These are phyloP conservation scores for Cryptococcus amylolentus DNA, from an alignment of 1,284 basidiomycete genomes.

Conservation along the genomic window DNA sequence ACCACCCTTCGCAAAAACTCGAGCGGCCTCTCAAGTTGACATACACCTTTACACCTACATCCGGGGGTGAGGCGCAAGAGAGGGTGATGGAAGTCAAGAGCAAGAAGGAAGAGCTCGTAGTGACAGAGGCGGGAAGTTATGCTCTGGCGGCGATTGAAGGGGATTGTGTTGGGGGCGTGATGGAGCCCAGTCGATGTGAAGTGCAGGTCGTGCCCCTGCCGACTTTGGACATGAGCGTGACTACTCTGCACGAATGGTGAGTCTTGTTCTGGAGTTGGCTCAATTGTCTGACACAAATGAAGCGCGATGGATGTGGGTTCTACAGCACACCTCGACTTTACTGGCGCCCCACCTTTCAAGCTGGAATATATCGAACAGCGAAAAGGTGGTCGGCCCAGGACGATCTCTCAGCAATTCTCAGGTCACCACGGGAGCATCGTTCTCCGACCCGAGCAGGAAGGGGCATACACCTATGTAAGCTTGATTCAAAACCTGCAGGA, in stretches of 20 bases:
- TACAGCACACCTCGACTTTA: conserved; percentile 77
- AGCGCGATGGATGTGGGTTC: conserved; percentile 94
- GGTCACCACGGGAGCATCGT: conserved; percentile 77
- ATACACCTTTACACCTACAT: conserved; percentile 21
- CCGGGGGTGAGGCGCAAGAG: conserved; percentile 16
- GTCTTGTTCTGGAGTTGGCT: conserved; percentile 11
- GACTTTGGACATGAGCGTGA: conserved; percentile 79
- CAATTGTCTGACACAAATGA: conserved; percentile 12
- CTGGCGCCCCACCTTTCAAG: conserved; percentile 84
- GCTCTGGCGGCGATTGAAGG: conserved; percentile 69
- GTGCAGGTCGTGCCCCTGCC: conserved; percentile 73
- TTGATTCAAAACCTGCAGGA: not conserved
- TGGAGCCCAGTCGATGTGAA: conserved; percentile 72
- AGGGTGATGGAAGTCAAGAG: conserved; percentile 53
- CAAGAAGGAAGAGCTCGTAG: conserved; percentile 53
- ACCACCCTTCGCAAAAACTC: conserved; percentile 4
- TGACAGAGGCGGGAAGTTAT: conserved; percentile 77
- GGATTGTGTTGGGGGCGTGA: conserved; percentile 71
- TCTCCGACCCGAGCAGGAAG: conserved; percentile 74
- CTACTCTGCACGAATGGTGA: conserved; percentile 86
- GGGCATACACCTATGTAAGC: conserved; percentile 72
- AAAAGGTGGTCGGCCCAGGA: conserved; percentile 62
- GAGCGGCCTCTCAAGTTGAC: conserved; percentile 16
- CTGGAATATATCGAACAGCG: conserved; percentile 74
- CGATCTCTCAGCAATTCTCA: conserved; percentile 57